phyloP scores from a whole-genome alignment of 2,329 filamentous ascomycete genomes.

The Chrysosporium keratinophilum region DNA sequence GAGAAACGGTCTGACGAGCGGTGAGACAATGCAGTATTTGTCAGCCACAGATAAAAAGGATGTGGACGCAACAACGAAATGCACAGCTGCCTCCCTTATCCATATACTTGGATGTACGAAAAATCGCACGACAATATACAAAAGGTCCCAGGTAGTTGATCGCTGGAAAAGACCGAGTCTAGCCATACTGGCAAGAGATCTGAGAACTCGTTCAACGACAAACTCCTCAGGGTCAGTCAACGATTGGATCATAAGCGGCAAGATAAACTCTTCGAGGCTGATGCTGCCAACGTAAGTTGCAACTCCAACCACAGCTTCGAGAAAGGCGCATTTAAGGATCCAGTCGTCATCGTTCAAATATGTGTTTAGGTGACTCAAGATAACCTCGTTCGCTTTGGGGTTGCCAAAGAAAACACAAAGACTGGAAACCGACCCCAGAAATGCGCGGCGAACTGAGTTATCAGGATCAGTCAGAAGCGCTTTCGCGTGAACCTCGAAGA shows the following conservation, averaged over 20 bases:
- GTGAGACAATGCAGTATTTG: constrained; percentile 69
- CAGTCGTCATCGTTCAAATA: constrained; percentile 95
- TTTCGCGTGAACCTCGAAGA: constrained; percentile 84
- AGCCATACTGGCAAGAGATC: constrained; percentile 80
- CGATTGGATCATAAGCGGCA: constrained; percentile 92
- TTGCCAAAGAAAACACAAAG: constrained; percentile 93
- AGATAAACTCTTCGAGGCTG: constrained; percentile 85
- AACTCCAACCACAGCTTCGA: constrained; percentile 88
- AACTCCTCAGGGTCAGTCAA: constrained; percentile 87
- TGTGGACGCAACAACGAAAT: constrained; percentile 69
- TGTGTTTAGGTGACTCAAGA: constrained; percentile 89
- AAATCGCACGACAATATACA: constrained; percentile 73
- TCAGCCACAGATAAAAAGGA: constrained; percentile 70
- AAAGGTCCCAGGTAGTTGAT: constrained; percentile 74
- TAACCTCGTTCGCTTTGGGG: constrained; percentile 86
- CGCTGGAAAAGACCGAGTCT: constrained; percentile 78
- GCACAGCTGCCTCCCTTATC: constrained; percentile 81
- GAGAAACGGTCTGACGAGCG: constrained; percentile 69
- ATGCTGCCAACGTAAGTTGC: constrained; percentile 80
- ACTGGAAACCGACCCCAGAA: constrained; percentile 80
- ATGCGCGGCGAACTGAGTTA: constrained; percentile 76
- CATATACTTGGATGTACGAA: constrained; percentile 89
- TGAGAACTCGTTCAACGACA: constrained; percentile 80
- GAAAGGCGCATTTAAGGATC: constrained; percentile 93
- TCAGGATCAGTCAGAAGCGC: constrained; percentile 78